phyloP scores from a whole-genome alignment of 495 filamentous ascomycete species.

The Daldinia childiae region DNA sequence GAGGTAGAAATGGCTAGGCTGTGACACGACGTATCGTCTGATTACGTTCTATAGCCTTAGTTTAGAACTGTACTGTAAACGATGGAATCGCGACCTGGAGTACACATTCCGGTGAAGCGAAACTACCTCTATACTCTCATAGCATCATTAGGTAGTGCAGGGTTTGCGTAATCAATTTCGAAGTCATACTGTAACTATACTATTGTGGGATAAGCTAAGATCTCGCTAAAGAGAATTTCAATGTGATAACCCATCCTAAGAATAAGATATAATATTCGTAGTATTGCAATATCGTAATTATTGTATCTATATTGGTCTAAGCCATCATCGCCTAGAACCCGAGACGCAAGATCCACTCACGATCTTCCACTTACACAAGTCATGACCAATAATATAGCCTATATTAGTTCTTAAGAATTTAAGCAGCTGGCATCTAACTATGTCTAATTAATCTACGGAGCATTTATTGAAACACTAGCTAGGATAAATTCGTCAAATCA shows the following conservation, averaged over 20 bases:
- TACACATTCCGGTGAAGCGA: background rate
- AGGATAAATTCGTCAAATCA: constrained; percentile 13
- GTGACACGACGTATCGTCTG: background rate
- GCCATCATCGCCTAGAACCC: background rate
- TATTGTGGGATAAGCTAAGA: background rate
- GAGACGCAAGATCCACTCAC: background rate
- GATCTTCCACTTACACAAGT: background rate
- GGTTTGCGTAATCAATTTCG: background rate
- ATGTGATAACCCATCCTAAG: background rate
- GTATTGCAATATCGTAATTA: background rate
- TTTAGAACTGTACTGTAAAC: background rate
- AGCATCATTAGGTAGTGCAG: background rate
- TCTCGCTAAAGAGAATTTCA: background rate
- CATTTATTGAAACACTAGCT: background rate
- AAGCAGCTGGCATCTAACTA: background rate
- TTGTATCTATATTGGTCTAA: background rate
- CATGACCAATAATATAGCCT: background rate
- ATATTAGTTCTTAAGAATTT: background rate
- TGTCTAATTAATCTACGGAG: background rate
- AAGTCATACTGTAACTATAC: background rate
- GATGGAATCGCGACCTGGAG: background rate
- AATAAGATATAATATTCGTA: background rate
- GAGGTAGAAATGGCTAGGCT: background rate
- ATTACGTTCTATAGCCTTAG: background rate
- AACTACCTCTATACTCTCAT: background rate